These are phyloP conservation scores for Choanephora cucurbitarum DNA, from an alignment of 371 early-diverging fungal species.

Conservation along the genomic window DNA sequence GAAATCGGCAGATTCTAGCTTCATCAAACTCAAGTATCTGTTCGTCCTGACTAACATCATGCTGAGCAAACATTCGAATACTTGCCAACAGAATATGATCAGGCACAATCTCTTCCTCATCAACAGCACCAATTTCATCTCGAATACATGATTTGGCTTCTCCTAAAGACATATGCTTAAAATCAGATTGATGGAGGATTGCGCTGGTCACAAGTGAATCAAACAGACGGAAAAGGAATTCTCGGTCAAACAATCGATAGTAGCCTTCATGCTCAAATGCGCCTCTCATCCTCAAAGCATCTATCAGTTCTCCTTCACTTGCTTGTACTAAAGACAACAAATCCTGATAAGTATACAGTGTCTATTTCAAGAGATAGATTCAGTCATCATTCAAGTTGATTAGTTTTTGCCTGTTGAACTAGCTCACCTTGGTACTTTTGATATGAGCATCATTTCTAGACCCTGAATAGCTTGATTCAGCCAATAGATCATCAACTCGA, in stretches of 20 bases:
- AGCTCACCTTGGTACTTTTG: neutral
- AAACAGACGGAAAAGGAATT: conserved; percentile 32
- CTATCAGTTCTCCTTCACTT: conserved; percentile 45
- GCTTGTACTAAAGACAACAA: conserved; percentile 54
- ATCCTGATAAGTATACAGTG: conserved; percentile 30
- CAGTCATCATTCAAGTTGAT: too few relatives aligned
- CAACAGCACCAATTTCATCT: conserved; percentile 21
- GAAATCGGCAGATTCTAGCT: conserved; percentile 37
- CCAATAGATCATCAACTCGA: conserved; percentile 39
- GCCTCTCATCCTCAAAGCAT: conserved; percentile 37
- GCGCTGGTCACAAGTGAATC: conserved; percentile 42
- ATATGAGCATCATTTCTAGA: conserved; percentile 30
- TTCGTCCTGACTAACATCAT: neutral
- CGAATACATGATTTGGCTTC: conserved; percentile 31
- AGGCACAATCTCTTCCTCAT: conserved; percentile 28
- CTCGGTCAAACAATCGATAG: conserved; percentile 38
- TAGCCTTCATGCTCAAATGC: conserved; percentile 46
- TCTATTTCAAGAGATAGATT: conserved; percentile 12
- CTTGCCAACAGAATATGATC: conserved; percentile 32
- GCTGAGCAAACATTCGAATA: conserved; percentile 26
- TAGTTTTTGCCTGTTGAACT: too few relatives aligned
- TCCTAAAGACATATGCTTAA: conserved; percentile 22
- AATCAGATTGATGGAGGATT: conserved; percentile 23
- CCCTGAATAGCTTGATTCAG: conserved; percentile 40
- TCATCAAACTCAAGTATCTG: conserved; percentile 24